These are phyloP conservation scores for Macroventuria anomochaeta DNA, from an alignment of 2,329 filamentous ascomycete genomes.

Conservation along the genomic window DNA sequence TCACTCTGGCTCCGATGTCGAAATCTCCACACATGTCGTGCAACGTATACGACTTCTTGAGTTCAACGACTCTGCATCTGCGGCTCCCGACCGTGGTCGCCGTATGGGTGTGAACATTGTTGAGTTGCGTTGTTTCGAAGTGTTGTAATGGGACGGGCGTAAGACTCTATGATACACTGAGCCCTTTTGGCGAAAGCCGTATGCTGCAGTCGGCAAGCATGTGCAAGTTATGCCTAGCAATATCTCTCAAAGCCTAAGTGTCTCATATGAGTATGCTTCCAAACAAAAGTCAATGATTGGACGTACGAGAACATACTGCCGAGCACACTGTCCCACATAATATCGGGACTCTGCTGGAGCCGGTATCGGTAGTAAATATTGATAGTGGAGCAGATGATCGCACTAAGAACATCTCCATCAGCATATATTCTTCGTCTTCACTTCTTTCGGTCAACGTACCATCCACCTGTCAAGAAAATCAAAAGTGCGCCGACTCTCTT, in stretches of 20 bases:
- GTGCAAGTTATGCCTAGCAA: conserved; percentile 20
- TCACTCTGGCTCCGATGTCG: not conserved
- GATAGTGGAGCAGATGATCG: conserved; percentile 9
- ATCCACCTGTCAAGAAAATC: conserved; percentile 16
- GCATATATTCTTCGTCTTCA: too few relatives aligned
- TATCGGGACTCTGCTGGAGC: conserved; percentile 1
- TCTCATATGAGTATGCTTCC: not conserved
- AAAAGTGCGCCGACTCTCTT: conserved; percentile 10
- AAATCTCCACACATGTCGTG: not conserved
- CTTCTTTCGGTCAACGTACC: not conserved
- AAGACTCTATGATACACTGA: conserved; percentile 14
- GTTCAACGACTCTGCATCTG: not conserved
- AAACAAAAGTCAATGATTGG: too few relatives aligned
- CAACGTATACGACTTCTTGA: not conserved
- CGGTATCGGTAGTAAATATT: conserved; percentile 13
- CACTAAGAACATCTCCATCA: conserved; percentile 1
- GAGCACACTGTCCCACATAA: conserved; percentile 3
- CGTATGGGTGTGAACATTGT: not conserved
- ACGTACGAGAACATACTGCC: conserved; percentile 17
- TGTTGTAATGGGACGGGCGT: not conserved
- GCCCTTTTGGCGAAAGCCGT: conserved; percentile 10
- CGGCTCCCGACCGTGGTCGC: not conserved
- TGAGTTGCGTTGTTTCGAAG: not conserved
- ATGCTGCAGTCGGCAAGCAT: conserved; percentile 12
- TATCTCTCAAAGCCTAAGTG: conserved; percentile 15